Base-by-base conservation (phyloP, 805 yeast genomes). In the Saturnispora bothae region DNA sequence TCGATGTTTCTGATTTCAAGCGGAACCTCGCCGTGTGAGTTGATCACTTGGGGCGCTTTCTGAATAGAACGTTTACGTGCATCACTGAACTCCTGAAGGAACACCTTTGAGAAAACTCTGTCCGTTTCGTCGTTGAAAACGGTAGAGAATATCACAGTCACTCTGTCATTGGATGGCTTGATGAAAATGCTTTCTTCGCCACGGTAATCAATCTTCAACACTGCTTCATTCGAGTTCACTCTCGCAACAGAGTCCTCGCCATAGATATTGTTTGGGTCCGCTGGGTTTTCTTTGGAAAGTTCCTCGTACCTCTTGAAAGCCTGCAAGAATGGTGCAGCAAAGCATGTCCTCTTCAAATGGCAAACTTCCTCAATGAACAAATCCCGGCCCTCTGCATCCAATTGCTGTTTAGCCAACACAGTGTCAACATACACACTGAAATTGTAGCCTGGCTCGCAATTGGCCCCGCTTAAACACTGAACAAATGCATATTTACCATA, bases 41-140 rank as follows among this genome's bases (percentile, higher is more conserved):
- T 88, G 51, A 92, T 71, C 38, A 92, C 99, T 66, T 92, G 99
- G 14, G 99, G 99, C 2, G 97, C 96, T 35, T 92, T 88, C 63
- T 92, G 98, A 43, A 92, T 89, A 4, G 94, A 82, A 59, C 96
- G 74, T 56, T 83, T 83, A 62, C 99, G 77, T 9, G 97, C 96
- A 59, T 88, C 96, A 32, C 86, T 95, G 58, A 88, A 88, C 63
- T 88, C 96, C 57, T 85, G 95, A 45, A 85, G 65, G 54, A 85
- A 85, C 27, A 85, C 94, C 59, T 80, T 84, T 31, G 94, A 94
- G 49, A 84, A 82, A 38, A 83, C 71, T 57, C 83, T 85, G 61
- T 92, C 99, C 3, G 97, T 92, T 60, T 92, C 97, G 61, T 92
- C 99, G 55, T 83, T 81, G 70, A 92, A 92, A 18, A 85, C 69